phyloP scores from a whole-genome alignment of 2,329 filamentous ascomycete genomes.

The Chrysosporium queenslandicum region DNA sequence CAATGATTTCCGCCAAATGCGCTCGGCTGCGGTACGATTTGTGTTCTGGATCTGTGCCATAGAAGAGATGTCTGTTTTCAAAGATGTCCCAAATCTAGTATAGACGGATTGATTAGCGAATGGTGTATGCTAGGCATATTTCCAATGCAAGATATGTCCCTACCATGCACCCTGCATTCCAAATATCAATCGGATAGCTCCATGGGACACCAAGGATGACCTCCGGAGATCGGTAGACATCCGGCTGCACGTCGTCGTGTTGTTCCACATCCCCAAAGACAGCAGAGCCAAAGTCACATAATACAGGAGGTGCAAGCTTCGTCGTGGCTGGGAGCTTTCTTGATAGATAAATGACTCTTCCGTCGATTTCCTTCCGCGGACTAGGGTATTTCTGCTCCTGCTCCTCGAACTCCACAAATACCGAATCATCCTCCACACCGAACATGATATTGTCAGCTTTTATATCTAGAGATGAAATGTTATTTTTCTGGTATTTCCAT shows the following conservation, averaged over 20 bases:
- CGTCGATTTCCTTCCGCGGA: slow-evolving; percentile 12
- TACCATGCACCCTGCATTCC: slow-evolving; percentile 21
- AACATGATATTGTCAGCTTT: slow-evolving; percentile 6
- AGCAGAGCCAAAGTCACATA: slow-evolving; percentile 12
- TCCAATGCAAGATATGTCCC: no score
- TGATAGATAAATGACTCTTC: slow-evolving; percentile 9
- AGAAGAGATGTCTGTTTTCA: slow-evolving; percentile 30
- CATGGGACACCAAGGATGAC: slow-evolving; percentile 21
- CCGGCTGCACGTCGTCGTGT: slow-evolving; percentile 17
- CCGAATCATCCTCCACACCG: background rate
- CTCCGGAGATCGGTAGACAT: slow-evolving; percentile 21
- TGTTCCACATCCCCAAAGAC: background rate
- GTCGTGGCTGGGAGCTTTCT: slow-evolving; percentile 1
- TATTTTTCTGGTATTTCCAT: no score
- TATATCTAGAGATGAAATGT: no score
- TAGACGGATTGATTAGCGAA: no score
- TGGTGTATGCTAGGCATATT: no score
- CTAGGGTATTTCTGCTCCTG: slow-evolving; percentile 4
- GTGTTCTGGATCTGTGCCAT: slow-evolving; percentile 27
- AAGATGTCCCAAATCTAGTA: slow-evolving; percentile 40
- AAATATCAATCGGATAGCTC: slow-evolving; percentile 21
- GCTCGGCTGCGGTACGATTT: slow-evolving; percentile 36
- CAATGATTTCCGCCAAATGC: slow-evolving; percentile 21
- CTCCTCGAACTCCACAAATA: slow-evolving; percentile 13
- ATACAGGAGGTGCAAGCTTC: slow-evolving; percentile 1